phyloP scores from a whole-genome alignment of 441 rosid genomes.

The Gossypium trilobum region DNA sequence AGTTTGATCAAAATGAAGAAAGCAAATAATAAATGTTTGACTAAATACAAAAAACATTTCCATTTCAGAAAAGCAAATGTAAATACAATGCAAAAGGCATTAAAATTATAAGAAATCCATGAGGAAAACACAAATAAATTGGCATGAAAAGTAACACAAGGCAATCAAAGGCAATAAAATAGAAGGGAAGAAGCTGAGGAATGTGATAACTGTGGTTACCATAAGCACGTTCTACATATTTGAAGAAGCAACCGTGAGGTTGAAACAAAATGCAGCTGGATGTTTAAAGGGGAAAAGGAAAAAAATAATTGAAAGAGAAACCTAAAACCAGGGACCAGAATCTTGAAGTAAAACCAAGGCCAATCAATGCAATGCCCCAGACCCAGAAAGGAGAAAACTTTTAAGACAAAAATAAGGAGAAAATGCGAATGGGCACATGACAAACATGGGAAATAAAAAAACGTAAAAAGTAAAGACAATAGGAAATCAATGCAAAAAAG shows the following conservation, averaged over 20 bases:
- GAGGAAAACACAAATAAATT: not conserved
- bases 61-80: not conserved
- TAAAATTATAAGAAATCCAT: not conserved
- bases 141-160: not conserved
- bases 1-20: not conserved
- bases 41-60: not conserved
- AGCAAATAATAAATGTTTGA: not conserved
- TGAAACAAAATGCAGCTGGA: not conserved
- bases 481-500: not conserved
- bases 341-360: not conserved
- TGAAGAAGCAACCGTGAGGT: not conserved
- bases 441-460: not conserved
- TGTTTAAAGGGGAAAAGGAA: not conserved
- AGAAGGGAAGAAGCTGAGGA: not conserved
- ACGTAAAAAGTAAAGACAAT: not conserved
- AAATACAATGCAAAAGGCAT: not conserved
- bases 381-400: not conserved
- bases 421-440: not conserved
- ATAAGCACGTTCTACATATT: not conserved
- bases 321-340: not conserved
- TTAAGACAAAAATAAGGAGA: not conserved
- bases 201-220: constrained; percentile 14
- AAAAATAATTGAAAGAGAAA: not conserved
- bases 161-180: not conserved
- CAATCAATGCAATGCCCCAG: not conserved